Conservation (phyloP, 2,329 filamentous ascomycete genomes). For the Paraphoma sp. region DNA sequence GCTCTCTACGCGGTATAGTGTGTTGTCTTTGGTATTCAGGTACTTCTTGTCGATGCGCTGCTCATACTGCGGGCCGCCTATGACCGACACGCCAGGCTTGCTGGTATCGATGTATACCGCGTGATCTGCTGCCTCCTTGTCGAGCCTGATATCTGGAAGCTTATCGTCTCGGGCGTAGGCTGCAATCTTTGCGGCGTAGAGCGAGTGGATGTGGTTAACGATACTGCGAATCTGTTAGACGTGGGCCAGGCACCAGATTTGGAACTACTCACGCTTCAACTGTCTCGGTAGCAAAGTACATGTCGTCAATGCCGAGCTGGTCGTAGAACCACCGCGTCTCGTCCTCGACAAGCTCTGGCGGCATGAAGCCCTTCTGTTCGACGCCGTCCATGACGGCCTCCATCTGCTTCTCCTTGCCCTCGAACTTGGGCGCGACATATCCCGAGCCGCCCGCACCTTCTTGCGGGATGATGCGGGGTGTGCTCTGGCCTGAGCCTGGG, state of each 20-base stretch:
- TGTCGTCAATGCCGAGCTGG: conserved; percentile 95
- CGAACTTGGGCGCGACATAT: conserved; percentile 93
- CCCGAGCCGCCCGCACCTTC: conserved; percentile 79
- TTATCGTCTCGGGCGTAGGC: conserved; percentile 93
- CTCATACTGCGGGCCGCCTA: conserved; percentile 88
- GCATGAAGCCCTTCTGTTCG: conserved; percentile 83
- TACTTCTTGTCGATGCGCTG: conserved; percentile 94
- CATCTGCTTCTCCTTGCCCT: conserved; percentile 93
- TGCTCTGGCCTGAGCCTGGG: conserved; percentile 62
- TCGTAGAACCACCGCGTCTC: conserved; percentile 98
- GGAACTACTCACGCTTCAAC: conserved; percentile 65
- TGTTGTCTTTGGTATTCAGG: conserved; percentile 74
- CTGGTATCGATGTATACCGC: conserved; percentile 99
- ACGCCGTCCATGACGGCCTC: conserved; percentile 81
- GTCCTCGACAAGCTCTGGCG: conserved; percentile 78
- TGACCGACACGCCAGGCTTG: conserved; percentile 78
- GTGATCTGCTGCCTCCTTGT: conserved; percentile 94
- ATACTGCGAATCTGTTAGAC: conserved; percentile 58
- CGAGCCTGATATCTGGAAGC: conserved; percentile 89
- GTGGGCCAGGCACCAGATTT: background rate
- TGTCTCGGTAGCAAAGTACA: conserved; percentile 93
- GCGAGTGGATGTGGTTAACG: conserved; percentile 90
- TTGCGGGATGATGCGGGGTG: conserved; percentile 77
- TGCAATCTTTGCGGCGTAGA: conserved; percentile 96
- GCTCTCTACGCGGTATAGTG: conserved; percentile 92